Conservation (phyloP, 441 rosid genomes). For the Corymbia citriodora region DNA sequence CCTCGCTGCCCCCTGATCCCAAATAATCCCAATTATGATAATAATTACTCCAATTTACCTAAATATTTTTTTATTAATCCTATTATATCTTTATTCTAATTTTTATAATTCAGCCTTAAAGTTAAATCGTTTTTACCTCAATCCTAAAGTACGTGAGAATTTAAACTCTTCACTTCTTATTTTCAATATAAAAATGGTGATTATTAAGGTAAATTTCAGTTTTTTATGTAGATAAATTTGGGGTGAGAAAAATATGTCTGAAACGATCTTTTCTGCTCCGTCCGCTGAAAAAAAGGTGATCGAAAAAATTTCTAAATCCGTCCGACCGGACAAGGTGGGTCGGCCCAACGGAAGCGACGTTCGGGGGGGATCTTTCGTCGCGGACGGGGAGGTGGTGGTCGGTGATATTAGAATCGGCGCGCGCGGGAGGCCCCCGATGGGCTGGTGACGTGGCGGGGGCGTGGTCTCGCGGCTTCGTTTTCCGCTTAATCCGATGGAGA, state of each 20-base stretch:
- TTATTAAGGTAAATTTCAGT: too few species aligned
- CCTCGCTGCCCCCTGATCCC: not conserved
- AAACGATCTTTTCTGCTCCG: not conserved
- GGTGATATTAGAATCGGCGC: constrained; percentile 16
- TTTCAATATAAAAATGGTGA: too few species aligned
- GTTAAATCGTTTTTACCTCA: too few species aligned
- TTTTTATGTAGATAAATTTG: too few species aligned
- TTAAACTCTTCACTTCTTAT: too few species aligned
- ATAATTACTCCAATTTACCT: not conserved
- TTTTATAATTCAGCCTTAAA: too few species aligned
- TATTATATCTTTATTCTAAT: too few species aligned
- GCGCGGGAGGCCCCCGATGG: constrained; percentile 4
- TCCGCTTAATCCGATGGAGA: not conserved
- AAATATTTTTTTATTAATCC: too few species aligned
- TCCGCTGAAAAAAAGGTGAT: not conserved
- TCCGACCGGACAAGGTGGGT: not conserved
- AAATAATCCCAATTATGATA: not conserved
- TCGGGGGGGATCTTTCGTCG: not conserved
- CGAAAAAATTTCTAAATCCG: not conserved
- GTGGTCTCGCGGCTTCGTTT: not conserved
- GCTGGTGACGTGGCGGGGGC: not conserved
- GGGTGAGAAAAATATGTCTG: too few species aligned
- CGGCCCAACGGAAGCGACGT: not conserved
- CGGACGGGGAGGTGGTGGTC: not conserved
- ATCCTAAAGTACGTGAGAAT: too few species aligned